Conservation (phyloP, 768 basidiomycete species). For the Trametes elegans region DNA sequence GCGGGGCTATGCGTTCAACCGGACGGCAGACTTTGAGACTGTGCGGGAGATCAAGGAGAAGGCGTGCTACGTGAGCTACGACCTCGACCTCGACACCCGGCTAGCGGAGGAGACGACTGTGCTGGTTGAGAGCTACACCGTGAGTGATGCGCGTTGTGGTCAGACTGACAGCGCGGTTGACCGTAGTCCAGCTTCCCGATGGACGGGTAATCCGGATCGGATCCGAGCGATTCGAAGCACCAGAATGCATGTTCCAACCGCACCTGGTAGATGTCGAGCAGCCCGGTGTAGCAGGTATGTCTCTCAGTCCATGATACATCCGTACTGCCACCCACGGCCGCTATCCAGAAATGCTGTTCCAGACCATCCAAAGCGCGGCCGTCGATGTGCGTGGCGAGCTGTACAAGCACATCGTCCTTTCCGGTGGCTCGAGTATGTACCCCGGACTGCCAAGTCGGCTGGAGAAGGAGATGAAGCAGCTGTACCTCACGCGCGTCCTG, state of each 20-base stretch:
- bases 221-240: constrained; percentile 97
- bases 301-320: neutral
- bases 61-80: constrained; percentile 95
- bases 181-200: constrained; percentile 71
- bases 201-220: constrained; percentile 97
- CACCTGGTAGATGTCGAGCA: constrained; percentile 97
- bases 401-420: constrained; percentile 97
- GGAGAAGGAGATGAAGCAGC: constrained; percentile 99
- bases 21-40: constrained; percentile 99
- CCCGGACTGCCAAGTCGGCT: constrained; percentile 94
- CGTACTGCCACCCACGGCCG: no score
- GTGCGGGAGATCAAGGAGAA: constrained; percentile 99
- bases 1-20: constrained; percentile 99
- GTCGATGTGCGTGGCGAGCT: constrained; percentile 87
- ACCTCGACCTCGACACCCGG: constrained; percentile 92
- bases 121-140: constrained; percentile 94
- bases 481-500: constrained; percentile 92
- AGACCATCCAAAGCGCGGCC: constrained; percentile 89
- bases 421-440: constrained; percentile 98
- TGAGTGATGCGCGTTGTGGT: constrained; percentile 34
- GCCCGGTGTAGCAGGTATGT: constrained; percentile 86
- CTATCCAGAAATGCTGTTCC: constrained; percentile 86
- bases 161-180: neutral
- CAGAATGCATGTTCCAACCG: constrained; percentile 99
- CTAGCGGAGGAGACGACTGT: constrained; percentile 96